These are phyloP conservation scores for Malus hybrid DNA, from an alignment of 331 rosid genomes.

Conservation along the genomic window DNA sequence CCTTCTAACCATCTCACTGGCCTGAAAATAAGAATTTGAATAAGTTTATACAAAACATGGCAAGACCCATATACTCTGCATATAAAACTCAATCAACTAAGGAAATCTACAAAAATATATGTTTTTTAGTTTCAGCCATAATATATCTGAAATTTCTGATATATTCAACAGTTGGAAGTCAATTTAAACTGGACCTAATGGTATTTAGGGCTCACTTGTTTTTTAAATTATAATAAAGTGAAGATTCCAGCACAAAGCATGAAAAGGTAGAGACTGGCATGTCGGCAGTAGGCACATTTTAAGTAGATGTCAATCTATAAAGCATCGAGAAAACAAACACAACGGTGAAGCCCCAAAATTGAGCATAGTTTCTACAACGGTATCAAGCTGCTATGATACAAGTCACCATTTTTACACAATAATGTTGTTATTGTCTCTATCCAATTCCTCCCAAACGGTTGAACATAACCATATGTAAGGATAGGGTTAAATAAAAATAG, in stretches of 20 bases:
- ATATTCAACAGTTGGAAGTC: not conserved
- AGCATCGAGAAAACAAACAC: not conserved
- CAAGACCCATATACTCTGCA: not conserved
- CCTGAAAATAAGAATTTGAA: conserved; percentile 33
- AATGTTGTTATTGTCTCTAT: not conserved
- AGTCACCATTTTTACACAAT: not conserved
- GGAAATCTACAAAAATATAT: not conserved
- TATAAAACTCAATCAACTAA: too few species aligned
- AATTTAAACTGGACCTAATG: not conserved
- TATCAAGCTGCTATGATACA: not conserved
- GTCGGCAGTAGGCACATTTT: not conserved
- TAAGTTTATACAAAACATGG: not conserved
- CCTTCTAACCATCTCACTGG: conserved; percentile 75
- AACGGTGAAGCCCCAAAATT: not conserved
- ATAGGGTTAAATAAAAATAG: not conserved
- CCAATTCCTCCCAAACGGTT: not conserved
- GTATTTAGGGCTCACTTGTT: not conserved
- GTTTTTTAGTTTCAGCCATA: not conserved
- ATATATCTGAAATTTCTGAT: not conserved
- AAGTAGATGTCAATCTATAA: not conserved
- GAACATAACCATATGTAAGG: not conserved
- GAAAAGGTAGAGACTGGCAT: not conserved
- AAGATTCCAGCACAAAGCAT: not conserved
- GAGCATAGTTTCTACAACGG: not conserved
- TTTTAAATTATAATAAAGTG: not conserved